Conservation (phyloP, 331 rosid species). For the Pyrus hybrid region DNA sequence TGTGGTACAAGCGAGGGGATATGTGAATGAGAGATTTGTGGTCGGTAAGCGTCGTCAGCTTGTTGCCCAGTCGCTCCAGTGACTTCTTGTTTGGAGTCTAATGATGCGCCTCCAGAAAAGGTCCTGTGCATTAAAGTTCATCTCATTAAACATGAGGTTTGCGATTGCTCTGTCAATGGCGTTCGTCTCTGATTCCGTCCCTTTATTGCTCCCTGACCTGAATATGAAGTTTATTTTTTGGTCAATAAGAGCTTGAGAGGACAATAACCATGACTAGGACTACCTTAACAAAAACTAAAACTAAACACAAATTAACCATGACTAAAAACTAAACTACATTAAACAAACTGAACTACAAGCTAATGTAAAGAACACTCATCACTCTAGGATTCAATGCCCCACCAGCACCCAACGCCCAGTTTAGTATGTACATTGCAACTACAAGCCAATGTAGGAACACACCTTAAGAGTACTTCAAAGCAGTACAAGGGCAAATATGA, state of each 20-base stretch:
- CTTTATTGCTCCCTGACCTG: slow-evolving; percentile 32
- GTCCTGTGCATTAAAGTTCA: slow-evolving; percentile 24
- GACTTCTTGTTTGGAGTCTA: slow-evolving; percentile 16
- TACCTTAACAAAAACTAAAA: no score
- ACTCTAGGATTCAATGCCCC: background rate
- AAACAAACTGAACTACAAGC: background rate
- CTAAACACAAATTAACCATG: no score
- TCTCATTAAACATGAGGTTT: slow-evolving; percentile 56
- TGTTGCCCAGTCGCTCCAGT: background rate
- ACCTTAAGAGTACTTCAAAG: background rate
- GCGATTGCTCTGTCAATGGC: slow-evolving; percentile 55
- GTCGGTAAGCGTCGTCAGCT: background rate
- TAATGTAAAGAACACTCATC: background rate
- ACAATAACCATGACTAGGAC: slow-evolving; percentile 1
- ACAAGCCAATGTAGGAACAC: background rate
- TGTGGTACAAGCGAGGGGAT: background rate
- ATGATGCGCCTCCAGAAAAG: slow-evolving; percentile 25
- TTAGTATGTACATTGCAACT: background rate
- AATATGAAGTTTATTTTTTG: slow-evolving; percentile 9
- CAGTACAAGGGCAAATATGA: background rate
- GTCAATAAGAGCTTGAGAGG: slow-evolving; percentile 9
- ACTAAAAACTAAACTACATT: background rate
- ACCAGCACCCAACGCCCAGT: background rate
- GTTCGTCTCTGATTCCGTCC: slow-evolving; percentile 46
- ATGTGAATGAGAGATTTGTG: background rate